phyloP scores from a whole-genome alignment of 169 alveolate genomes.

The Plasmodium ovale region DNA sequence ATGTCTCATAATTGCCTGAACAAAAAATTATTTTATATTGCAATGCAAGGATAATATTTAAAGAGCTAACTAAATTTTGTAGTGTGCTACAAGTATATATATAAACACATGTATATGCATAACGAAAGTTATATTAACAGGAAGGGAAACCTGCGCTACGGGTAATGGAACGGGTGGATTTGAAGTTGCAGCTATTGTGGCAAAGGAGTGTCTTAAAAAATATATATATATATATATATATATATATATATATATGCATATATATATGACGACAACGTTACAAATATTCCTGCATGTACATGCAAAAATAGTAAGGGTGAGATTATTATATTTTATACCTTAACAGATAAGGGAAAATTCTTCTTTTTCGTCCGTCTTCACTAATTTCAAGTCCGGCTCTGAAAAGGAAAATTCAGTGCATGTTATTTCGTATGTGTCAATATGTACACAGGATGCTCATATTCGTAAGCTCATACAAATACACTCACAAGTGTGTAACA shows the following conservation, averaged over 20 bases:
- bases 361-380: conserved; percentile 79
- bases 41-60: neutral
- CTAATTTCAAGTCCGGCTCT: conserved; percentile 82
- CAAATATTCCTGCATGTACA: neutral
- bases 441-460: neutral
- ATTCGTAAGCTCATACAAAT: neutral
- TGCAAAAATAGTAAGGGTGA: neutral
- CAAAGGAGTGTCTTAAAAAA: conserved; percentile 81
- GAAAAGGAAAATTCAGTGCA: neutral
- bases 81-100: neutral
- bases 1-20: conserved; percentile 85
- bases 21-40: neutral
- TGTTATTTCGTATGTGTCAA: neutral
- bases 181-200: conserved; percentile 85
- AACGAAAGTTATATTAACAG: neutral
- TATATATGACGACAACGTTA: neutral
- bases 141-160: conserved; percentile 81
- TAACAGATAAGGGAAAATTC: conserved; percentile 82
- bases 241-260: neutral
- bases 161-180: conserved; percentile 86
- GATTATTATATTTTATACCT: conserved; percentile 39
- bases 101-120: neutral
- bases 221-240: neutral
- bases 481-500: neutral
- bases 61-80: neutral